These are phyloP conservation scores for Amylostereum chailletii DNA, from an alignment of 1,284 basidiomycete genomes.

Conservation along the genomic window DNA sequence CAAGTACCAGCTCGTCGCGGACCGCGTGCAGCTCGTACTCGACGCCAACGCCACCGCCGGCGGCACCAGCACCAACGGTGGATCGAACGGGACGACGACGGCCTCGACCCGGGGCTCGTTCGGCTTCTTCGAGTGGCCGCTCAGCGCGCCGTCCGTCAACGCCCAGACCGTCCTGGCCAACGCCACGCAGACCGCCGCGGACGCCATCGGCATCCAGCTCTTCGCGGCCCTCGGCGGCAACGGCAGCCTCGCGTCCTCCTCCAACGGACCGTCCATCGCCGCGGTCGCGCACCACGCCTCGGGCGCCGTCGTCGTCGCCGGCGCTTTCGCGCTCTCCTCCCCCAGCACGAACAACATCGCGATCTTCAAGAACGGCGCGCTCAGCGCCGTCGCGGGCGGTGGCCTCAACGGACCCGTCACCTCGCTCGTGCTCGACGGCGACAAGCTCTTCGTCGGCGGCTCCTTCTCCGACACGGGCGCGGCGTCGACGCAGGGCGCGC, in stretches of 20 bases:
- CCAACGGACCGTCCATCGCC: constrained; percentile 33
- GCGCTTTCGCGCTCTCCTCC: constrained; percentile 61
- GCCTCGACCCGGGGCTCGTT: constrained; percentile 36
- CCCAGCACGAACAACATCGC: constrained; percentile 66
- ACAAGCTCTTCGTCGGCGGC: constrained; percentile 78
- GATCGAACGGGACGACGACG: constrained; percentile 22
- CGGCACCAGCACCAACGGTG: constrained; percentile 17
- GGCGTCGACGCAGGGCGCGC: constrained; percentile 39
- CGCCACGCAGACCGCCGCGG: constrained; percentile 63
- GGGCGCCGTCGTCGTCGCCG: constrained; percentile 67
- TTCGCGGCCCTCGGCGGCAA: constrained; percentile 47
- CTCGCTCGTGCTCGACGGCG: constrained; percentile 52
- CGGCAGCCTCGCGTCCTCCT: constrained; percentile 20
- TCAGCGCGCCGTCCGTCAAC: constrained; percentile 36
- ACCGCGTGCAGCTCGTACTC: constrained; percentile 67
- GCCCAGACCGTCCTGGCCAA: constrained; percentile 58
- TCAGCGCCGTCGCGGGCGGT: constrained; percentile 44
- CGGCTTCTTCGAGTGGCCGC: constrained; percentile 77
- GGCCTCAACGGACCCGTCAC: constrained; percentile 74
- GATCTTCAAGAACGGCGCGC: constrained; percentile 51
- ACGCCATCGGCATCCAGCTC: constrained; percentile 51
- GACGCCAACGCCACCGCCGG: constrained; percentile 43
- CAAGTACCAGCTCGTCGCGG: constrained; percentile 75
- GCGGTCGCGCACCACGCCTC: constrained; percentile 60
- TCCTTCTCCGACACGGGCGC: constrained; percentile 68